Conservation (phyloP, 2,329 filamentous ascomycete genomes). For the Colletotrichum siamense region DNA sequence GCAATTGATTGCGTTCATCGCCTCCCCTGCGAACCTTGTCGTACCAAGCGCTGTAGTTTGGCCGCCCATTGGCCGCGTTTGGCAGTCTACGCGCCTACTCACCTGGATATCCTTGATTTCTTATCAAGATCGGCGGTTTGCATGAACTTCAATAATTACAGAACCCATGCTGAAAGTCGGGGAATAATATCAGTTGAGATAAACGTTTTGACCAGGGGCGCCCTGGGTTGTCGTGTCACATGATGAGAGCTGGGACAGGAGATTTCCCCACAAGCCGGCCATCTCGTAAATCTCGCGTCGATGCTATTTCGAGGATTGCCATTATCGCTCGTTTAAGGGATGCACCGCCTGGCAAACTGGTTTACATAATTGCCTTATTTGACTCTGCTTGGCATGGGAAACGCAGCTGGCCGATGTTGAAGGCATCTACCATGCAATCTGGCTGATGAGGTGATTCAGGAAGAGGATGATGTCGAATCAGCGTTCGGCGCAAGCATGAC, state of each 20-base stretch:
- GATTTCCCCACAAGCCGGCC: not conserved
- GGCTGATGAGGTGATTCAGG: not conserved
- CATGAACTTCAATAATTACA: not conserved
- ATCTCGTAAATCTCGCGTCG: not conserved
- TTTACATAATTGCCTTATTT: not conserved
- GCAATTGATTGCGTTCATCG: not conserved
- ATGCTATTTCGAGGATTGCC: not conserved
- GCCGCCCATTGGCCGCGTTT: not conserved
- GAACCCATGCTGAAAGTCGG: not conserved
- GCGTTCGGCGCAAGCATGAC: not conserved
- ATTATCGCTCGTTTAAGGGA: not conserved
- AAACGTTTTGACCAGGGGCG: not conserved
- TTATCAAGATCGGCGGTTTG: not conserved
- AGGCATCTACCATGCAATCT: not conserved
- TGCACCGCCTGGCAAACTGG: not conserved
- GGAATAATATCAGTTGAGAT: not conserved
- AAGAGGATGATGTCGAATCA: not conserved
- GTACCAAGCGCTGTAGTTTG: not conserved
- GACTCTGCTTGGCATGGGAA: not conserved
- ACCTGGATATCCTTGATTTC: not conserved
- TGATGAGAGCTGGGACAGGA: not conserved
- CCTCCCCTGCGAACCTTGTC: not conserved
- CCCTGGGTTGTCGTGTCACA: not conserved
- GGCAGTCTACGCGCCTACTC: not conserved
- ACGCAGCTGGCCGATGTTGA: not conserved